Base-by-base conservation (phyloP, 1,284 basidiomycete genomes). In the Tylopilus orsonianus region DNA sequence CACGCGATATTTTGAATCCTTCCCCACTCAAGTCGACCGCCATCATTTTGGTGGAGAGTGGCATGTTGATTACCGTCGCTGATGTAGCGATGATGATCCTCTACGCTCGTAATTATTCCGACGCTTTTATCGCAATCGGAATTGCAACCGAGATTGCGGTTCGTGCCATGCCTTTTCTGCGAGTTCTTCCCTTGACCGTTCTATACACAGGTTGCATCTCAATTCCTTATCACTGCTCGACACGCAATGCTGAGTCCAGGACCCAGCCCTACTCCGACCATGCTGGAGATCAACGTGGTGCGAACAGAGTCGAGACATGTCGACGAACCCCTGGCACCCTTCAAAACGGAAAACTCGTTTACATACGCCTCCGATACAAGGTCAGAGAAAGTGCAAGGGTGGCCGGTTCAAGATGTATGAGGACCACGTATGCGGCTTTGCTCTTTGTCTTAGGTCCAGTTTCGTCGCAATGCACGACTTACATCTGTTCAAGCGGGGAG, bases 221-320 rank as follows among this genome's bases (percentile, higher is more conserved):
- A 58, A n/a, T 37, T 62, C 5, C 55, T 60, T 19, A 41, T 62
- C 19, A 62, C 50, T 2, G 58, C 51, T 12, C 60, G 60, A 2
- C 39, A 60, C 27, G 58, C 34, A 2, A 18, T 58, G 42, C 0
- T 36, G 22, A 52, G 16, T 32, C 56, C 32, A 33, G 4, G 3
- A 10, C n/a, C 2, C 6, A 16, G 18, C 20, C 1, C n/a, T 4
- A 8, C 22, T 27, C 8, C 16, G 2, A 24, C 42, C 8, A 1
- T 12, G 27, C 4, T 9, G 19, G 32, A 8, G 23, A 16, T 30
- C 23, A 8, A 26, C 8, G 13, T 13, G 26, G 1, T 8, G 18
- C 29, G 26, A 13, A 16, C 16, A 1, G 41, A 32, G 16, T 23
- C 30, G 14, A 29, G 26, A 8, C 19, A 16, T 3, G 1, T 13